Percentiles rank a stretch among this genome's conserved stretches.
These are phyloP conservation scores for Bjerkandera adusta DNA, from an alignment of 1,284 basidiomycete species.

Conservation along the genomic window DNA sequence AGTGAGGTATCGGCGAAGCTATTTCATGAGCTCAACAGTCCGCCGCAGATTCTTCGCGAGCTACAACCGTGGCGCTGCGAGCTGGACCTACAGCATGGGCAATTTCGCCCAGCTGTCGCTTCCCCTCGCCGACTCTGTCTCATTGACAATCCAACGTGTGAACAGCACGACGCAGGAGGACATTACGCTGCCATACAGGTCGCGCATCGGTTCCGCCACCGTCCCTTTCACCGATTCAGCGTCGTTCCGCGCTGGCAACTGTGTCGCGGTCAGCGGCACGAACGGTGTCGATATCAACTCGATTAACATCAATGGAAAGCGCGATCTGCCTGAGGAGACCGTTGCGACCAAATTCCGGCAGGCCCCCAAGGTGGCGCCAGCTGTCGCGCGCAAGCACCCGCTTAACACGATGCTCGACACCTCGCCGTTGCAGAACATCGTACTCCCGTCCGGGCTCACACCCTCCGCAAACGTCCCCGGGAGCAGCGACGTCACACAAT, in stretches of 20 bases:
- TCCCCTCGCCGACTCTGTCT: constrained; percentile 50
- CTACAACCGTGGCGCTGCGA: constrained; percentile 33
- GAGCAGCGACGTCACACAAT: constrained; percentile 50
- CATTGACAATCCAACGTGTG: constrained; percentile 44
- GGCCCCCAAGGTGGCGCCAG: constrained; percentile 37
- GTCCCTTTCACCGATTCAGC: constrained; percentile 47
- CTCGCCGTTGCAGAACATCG: constrained; percentile 43
- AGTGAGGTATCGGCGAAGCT: not conserved
- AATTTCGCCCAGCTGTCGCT: constrained; percentile 60
- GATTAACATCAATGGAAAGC: constrained; percentile 5
- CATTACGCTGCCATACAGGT: constrained; percentile 57
- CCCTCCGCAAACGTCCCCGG: constrained; percentile 42
- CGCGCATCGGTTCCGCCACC: constrained; percentile 43
- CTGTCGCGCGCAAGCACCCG: constrained; percentile 37
- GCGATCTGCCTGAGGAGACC: constrained; percentile 11
- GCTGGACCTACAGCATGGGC: constrained; percentile 60
- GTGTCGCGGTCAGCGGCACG: constrained; percentile 45
- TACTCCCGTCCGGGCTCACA: constrained; percentile 45
- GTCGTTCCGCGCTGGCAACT: constrained; percentile 53
- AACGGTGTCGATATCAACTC: constrained; percentile 49
- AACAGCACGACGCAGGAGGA: constrained; percentile 41
- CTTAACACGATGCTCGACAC: constrained; percentile 52
- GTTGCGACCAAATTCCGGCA: constrained; percentile 43
- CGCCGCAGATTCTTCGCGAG: constrained; percentile 38
- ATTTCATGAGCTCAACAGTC: constrained; percentile 1